These are phyloP conservation scores for Leptosphaerulina australis DNA, from an alignment of 2,329 filamentous ascomycete species.

Conservation along the genomic window DNA sequence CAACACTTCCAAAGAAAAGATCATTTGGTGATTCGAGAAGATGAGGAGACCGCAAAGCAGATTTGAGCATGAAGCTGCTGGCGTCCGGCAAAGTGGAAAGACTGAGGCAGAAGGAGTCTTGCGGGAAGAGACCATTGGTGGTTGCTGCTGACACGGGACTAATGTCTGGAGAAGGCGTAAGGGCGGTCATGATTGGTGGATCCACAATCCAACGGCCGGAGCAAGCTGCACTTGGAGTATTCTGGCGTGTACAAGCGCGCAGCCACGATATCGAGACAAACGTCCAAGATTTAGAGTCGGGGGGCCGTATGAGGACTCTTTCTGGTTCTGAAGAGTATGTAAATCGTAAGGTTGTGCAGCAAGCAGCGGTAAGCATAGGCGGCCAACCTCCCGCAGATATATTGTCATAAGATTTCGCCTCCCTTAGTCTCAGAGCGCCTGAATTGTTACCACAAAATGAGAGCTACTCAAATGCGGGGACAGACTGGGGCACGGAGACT, in stretches of 20 bases:
- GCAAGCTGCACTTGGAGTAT: constrained; percentile 36
- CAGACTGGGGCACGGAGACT: constrained; percentile 38
- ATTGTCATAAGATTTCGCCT: constrained; percentile 30
- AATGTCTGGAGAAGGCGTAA: constrained; percentile 51
- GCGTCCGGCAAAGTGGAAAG: constrained; percentile 48
- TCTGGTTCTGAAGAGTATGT: constrained; percentile 2
- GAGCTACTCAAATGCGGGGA: constrained; percentile 43
- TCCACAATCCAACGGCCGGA: constrained; percentile 31
- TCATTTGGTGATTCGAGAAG: constrained; percentile 48
- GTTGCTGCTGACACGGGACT: constrained; percentile 52
- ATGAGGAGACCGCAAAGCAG: constrained; percentile 47
- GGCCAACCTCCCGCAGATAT: constrained; percentile 30
- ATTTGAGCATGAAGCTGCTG: constrained; percentile 47
- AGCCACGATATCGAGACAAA: constrained; percentile 32
- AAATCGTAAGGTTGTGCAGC: neutral
- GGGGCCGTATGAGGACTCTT: constrained; percentile 5
- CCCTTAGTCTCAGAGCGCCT: constrained; percentile 26
- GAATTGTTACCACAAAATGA: constrained; percentile 39
- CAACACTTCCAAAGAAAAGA: constrained; percentile 36
- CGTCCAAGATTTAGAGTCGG: constrained; percentile 15
- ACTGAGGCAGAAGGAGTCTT: constrained; percentile 50
- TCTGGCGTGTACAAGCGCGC: constrained; percentile 37
- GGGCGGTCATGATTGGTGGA: constrained; percentile 50
- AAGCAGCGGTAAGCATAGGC: constrained; percentile 11
- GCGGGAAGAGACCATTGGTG: constrained; percentile 48